Conservation (phyloP, 2,329 filamentous ascomycete species). For the Emericellopsis cladophorae region DNA sequence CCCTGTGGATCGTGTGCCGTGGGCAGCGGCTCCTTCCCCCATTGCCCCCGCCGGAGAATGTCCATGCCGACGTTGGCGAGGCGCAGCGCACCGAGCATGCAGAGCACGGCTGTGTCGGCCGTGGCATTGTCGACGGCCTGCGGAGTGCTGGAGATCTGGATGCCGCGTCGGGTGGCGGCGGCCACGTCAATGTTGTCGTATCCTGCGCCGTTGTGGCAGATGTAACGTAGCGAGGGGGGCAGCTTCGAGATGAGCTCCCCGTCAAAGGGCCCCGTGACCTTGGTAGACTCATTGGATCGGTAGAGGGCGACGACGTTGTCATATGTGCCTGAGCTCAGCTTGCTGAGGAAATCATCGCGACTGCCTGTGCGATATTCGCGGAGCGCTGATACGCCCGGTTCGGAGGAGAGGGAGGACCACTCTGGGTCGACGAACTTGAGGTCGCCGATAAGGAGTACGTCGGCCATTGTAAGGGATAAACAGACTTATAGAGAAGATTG, state of each 20-base stretch:
- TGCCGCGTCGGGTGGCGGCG: conserved; percentile 39
- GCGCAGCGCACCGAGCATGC: conserved; percentile 57
- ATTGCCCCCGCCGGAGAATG: conserved; percentile 44
- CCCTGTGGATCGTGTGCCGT: conserved; percentile 23
- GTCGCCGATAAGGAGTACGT: neutral
- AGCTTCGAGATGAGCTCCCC: conserved; percentile 41
- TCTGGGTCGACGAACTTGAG: neutral
- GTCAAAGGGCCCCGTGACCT: conserved; percentile 49
- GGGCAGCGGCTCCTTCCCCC: conserved; percentile 31
- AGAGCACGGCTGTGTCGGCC: conserved; percentile 50
- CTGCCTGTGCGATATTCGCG: neutral
- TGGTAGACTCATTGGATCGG: neutral
- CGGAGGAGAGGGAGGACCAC: neutral
- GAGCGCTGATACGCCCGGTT: neutral
- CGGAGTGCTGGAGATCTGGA: conserved; percentile 56
- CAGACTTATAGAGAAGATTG: no score
- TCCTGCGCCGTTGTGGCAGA: conserved; percentile 32
- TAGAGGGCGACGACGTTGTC: neutral
- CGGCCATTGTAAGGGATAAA: neutral
- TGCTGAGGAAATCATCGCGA: conserved; percentile 1
- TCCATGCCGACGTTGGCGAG: conserved; percentile 42
- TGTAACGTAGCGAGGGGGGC: conserved; percentile 24
- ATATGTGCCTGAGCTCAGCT: neutral
- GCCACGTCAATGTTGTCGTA: conserved; percentile 60
- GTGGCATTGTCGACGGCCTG: conserved; percentile 57